Evolutionary conservation across 805 yeast species (phyloP), one percentile per base, ranked within the genome.

Genomic region (Candida pseudofarinosa): DNA sequence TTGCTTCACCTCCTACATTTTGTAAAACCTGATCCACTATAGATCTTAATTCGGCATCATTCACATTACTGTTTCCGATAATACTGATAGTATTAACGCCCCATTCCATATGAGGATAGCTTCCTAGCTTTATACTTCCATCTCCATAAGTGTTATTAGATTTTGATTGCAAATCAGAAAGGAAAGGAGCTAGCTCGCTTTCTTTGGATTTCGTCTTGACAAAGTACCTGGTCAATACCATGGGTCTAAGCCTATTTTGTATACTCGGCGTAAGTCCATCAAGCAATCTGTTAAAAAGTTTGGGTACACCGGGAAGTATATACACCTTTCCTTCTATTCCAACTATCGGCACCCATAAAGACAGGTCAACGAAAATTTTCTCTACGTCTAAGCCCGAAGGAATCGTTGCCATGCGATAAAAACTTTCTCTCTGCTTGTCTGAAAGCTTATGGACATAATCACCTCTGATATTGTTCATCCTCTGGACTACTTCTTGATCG

Each of bases 271-370:
- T 69, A 61, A 56, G 72, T 1, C 71, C 74, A 6, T 61, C 58
- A 12, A 87, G 55, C 46, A 88, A 64, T 37, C 61, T 62, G 43
- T 73, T 75, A 60, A 86, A 89, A 23, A 88, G 64, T 48, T 77
- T 80, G 0, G 97, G 96, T 7, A 89, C 82, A 0, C 96, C 96
- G 0, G 97, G 96, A 36, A 88, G 69, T 12, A 89, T 76, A 54
- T 78, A 83, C 1, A 88, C 80, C 50, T 80, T 78, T 30, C 75
- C 55, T 38, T 81, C 70, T n/a, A 88, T 66, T 0, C 79, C 78
- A 2, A 87, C 89, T 4, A 88, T 73, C 0, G 96, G 97, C 2
- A 88, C 95, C 96, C 96, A 88, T 12, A 84, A 64, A 12, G 74
- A 70, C 3, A 77, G 80, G 37, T 62, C 65, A 1, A 61, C 51